These are phyloP conservation scores for Anthostomella pinea DNA, from an alignment of 2,329 filamentous ascomycete species.

Conservation along the genomic window DNA sequence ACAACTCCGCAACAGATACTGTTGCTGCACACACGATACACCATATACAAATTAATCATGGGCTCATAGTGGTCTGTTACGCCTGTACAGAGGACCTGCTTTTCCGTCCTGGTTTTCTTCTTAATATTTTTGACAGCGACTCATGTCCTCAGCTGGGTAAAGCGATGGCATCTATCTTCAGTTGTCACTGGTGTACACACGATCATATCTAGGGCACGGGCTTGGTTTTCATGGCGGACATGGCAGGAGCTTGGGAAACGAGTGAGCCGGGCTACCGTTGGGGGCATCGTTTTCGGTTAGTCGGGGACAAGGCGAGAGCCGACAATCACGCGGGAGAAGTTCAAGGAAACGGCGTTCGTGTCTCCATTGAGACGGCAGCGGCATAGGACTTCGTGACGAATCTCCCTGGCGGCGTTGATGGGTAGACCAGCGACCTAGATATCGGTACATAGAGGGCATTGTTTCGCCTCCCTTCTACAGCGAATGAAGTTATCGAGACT, in stretches of 20 bases:
- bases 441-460: slow-evolving; percentile 19
- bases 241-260: slow-evolving; percentile 10
- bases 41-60: no score
- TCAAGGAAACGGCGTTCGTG: slow-evolving; percentile 5
- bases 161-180: neutral
- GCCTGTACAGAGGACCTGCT: no score
- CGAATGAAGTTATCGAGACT: slow-evolving; percentile 5
- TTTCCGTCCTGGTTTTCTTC: no score
- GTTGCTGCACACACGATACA: no score
- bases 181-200: neutral
- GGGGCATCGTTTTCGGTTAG: slow-evolving; percentile 6
- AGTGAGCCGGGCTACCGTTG: slow-evolving; percentile 1
- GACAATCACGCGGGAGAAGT: slow-evolving; percentile 1
- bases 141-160: no score
- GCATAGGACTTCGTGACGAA: slow-evolving; percentile 10
- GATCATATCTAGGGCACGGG: neutral
- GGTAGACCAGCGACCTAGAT: slow-evolving; percentile 21
- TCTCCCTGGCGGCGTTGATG: slow-evolving; percentile 16
- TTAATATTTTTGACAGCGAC: no score
- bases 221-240: neutral
- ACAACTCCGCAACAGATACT: no score
- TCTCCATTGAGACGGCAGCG: slow-evolving; percentile 11
- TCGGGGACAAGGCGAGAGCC: slow-evolving; percentile 1
- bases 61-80: no score
- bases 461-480: slow-evolving; percentile 8